Conservation (phyloP, 495 filamentous ascomycete genomes). For the Rhypophila decipiens region DNA sequence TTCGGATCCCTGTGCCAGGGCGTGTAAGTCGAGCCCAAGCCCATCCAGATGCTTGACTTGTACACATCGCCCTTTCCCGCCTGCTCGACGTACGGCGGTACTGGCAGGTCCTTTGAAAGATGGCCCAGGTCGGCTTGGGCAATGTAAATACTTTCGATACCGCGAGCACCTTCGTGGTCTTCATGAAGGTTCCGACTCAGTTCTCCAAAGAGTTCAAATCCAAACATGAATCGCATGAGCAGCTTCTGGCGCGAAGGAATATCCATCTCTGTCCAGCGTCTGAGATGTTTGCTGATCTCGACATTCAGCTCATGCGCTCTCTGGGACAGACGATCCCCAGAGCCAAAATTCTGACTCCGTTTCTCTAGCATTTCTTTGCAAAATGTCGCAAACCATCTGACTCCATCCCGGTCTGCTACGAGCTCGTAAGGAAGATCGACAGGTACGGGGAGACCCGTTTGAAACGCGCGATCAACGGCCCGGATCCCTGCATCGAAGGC, state of each 20-base stretch:
- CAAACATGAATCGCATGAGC: slow-evolving; percentile 25
- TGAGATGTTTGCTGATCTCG: neutral
- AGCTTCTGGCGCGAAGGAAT: neutral
- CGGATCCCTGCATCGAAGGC: too few species aligned
- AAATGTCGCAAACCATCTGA: neutral
- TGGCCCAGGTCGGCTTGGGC: slow-evolving; percentile 69
- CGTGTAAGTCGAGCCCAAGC: slow-evolving; percentile 76
- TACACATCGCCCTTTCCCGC: slow-evolving; percentile 74
- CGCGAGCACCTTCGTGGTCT: neutral
- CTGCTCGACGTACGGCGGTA: slow-evolving; percentile 54
- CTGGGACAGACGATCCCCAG: neutral
- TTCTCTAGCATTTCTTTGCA: too few species aligned
- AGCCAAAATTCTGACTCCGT: too few species aligned
- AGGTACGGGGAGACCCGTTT: neutral
- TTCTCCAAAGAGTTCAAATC: neutral
- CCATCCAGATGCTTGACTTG: slow-evolving; percentile 80
- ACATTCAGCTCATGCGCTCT: neutral
- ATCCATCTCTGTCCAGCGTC: too few species aligned
- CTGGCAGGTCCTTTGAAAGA: slow-evolving; percentile 66
- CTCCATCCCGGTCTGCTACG: neutral
- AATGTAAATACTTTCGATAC: slow-evolving; percentile 57
- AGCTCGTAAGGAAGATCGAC: slow-evolving; percentile 3
- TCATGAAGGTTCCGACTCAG: neutral
- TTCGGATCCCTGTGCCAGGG: slow-evolving; percentile 91
- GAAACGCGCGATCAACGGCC: neutral